Percentiles rank a stretch among this genome's conserved stretches.
phyloP scores from a whole-genome alignment of 2,329 filamentous ascomycete genomes.

The Paraphaeosphaeria sporulosa region DNA sequence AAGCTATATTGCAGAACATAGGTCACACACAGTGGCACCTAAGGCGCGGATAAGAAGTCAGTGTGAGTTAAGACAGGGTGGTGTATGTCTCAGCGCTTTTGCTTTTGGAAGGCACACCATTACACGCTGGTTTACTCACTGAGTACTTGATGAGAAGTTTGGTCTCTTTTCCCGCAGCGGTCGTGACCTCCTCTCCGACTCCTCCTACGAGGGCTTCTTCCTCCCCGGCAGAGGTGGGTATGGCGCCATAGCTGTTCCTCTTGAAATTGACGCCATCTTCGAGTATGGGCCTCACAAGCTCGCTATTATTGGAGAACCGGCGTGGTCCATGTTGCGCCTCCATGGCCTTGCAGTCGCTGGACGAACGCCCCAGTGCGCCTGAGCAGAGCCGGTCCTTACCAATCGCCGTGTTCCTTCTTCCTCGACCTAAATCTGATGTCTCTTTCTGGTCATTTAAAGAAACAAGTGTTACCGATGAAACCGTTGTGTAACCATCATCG shows the following conservation, averaged over 20 bases:
- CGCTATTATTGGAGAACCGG: constrained; percentile 39
- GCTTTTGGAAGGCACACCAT: too few relatives aligned
- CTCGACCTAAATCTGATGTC: not conserved
- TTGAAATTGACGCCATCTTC: constrained; percentile 25
- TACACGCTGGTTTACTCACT: too few relatives aligned
- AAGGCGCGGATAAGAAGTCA: too few relatives aligned
- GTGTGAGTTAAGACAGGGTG: too few relatives aligned
- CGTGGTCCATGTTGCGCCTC: constrained; percentile 39
- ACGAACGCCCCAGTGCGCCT: not conserved
- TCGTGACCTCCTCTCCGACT: constrained; percentile 29
- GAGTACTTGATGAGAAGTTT: constrained; percentile 53
- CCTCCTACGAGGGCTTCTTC: constrained; percentile 36
- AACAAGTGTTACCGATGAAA: constrained; percentile 13
- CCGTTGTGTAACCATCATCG: constrained; percentile 13
- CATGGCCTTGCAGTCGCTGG: constrained; percentile 26
- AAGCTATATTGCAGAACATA: constrained; percentile 64
- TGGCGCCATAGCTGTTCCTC: constrained; percentile 36
- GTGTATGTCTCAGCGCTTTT: too few relatives aligned
- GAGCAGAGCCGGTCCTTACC: not conserved
- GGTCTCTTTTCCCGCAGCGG: constrained; percentile 38
- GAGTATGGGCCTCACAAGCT: constrained; percentile 31
- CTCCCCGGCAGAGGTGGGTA: constrained; percentile 33
- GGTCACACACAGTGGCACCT: constrained; percentile 59
- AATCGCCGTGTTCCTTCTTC: not conserved
- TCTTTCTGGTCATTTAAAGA: not conserved